These are phyloP conservation scores for Penicillium psychrofluorescens DNA, from an alignment of 495 filamentous ascomycete species.

Conservation along the genomic window DNA sequence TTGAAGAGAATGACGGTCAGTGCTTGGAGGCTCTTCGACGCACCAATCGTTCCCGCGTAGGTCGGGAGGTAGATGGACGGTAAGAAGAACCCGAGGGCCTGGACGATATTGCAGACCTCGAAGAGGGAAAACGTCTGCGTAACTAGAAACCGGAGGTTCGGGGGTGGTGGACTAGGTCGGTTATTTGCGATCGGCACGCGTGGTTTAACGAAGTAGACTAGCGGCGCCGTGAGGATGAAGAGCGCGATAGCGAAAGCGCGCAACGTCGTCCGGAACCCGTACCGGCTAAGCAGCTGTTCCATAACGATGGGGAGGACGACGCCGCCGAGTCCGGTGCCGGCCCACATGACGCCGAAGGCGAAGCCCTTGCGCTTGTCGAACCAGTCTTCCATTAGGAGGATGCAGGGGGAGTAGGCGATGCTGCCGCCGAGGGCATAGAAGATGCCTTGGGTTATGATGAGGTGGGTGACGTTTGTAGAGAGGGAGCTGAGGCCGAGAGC, in stretches of 20 bases:
- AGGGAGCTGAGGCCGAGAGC: constrained; percentile 9
- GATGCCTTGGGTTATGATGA: constrained; percentile 11
- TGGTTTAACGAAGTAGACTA: constrained; percentile 44
- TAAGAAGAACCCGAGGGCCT: constrained; percentile 54
- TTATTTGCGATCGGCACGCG: neutral
- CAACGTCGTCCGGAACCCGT: constrained; percentile 45
- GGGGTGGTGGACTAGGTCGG: neutral
- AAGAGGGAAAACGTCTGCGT: constrained; percentile 40
- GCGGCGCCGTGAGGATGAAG: constrained; percentile 37
- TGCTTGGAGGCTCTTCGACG: constrained; percentile 21
- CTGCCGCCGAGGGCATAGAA: constrained; percentile 8
- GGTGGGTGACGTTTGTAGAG: constrained; percentile 7
- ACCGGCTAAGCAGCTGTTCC: constrained; percentile 35
- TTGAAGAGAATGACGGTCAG: constrained; percentile 45
- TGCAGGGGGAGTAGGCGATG: constrained; percentile 8
- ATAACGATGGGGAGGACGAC: constrained; percentile 41
- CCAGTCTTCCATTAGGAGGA: constrained; percentile 12
- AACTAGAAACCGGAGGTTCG: constrained; percentile 34
- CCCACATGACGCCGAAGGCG: constrained; percentile 14
- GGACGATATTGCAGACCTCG: constrained; percentile 43
- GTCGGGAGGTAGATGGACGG: constrained; percentile 52
- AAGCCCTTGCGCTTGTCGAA: constrained; percentile 8
- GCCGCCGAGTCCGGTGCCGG: constrained; percentile 32
- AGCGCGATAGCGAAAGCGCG: constrained; percentile 37
- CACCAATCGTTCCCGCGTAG: constrained; percentile 38